These are phyloP conservation scores for Lanmaoa pseudosensibilis DNA, from an alignment of 768 basidiomycete species.

Conservation along the genomic window DNA sequence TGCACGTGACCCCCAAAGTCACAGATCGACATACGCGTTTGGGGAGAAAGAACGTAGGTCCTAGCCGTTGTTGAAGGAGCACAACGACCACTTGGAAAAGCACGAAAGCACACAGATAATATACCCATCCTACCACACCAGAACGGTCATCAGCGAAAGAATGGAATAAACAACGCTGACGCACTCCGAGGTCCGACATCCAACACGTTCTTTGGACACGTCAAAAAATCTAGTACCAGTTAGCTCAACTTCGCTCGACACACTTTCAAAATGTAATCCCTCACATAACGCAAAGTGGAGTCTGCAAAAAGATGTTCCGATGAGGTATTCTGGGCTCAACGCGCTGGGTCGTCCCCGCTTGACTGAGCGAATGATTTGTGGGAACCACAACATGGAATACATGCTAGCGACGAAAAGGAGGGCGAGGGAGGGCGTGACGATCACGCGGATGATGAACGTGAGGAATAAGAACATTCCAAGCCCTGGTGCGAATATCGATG, in stretches of 20 bases:
- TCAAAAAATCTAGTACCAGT: constrained; percentile 65
- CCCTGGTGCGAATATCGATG: constrained; percentile 44
- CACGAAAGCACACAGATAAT: constrained; percentile 57
- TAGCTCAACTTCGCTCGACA: neutral
- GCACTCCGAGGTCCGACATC: constrained; percentile 74
- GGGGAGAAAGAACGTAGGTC: constrained; percentile 84
- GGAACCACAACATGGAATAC: constrained; percentile 82
- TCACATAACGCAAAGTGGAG: constrained; percentile 73
- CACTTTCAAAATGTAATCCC: constrained; percentile 27
- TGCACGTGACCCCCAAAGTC: neutral
- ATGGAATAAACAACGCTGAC: constrained; percentile 23
- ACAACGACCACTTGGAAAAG: constrained; percentile 61
- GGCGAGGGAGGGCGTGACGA: constrained; percentile 64
- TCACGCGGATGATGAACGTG: constrained; percentile 71
- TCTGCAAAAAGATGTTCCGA: constrained; percentile 75
- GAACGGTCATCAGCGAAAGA: neutral
- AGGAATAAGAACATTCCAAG: constrained; percentile 65
- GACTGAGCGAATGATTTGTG: constrained; percentile 79
- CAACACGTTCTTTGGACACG: constrained; percentile 82
- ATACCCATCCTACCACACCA: constrained; percentile 58
- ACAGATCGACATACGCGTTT: constrained; percentile 46
- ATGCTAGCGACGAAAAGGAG: constrained; percentile 64
- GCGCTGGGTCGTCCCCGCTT: constrained; percentile 70
- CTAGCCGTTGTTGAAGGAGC: constrained; percentile 71
- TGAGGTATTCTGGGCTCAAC: constrained; percentile 64